Conservation (phyloP, 331 rosid genomes). For the Pyrus hybrid region DNA sequence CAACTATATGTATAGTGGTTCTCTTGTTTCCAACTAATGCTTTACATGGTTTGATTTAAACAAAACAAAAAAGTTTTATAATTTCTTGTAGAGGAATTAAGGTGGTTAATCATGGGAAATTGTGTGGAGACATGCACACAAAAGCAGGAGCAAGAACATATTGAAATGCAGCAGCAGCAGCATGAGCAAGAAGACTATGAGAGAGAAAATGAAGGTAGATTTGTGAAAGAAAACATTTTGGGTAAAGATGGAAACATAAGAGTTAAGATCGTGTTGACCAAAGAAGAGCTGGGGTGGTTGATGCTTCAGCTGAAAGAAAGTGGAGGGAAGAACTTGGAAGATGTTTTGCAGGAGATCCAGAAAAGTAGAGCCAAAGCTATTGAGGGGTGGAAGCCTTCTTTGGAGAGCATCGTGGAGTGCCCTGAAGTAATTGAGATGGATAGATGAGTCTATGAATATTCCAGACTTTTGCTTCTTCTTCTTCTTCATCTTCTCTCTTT, state of each 20-base stretch:
- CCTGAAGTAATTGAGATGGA: conserved; percentile 57
- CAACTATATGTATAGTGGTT: neutral
- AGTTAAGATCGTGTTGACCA: conserved; percentile 64
- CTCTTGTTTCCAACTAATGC: neutral
- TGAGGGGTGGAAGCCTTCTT: conserved; percentile 73
- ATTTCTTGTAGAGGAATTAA: neutral
- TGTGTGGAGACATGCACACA: conserved; percentile 43
- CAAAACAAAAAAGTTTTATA: neutral
- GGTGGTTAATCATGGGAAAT: conserved; percentile 49
- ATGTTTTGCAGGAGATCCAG: conserved; percentile 50
- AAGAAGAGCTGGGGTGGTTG: conserved; percentile 73
- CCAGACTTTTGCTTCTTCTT: neutral
- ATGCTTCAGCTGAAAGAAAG: conserved; percentile 45
- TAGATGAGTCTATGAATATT: conserved; percentile 4
- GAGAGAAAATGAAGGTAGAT: conserved; percentile 1
- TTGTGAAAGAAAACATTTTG: conserved; percentile 14
- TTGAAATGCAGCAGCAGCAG: conserved; percentile 4
- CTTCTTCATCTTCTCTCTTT: neutral
- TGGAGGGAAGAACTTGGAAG: conserved; percentile 40
- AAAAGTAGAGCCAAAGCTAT: conserved; percentile 27
- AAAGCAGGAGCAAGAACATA: conserved; percentile 3
- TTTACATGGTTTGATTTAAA: neutral
- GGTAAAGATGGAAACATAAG: conserved; percentile 29
- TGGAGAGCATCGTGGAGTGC: conserved; percentile 65
- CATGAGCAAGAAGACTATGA: conserved; percentile 1